phyloP scores from a whole-genome alignment of 1,139 yeast genomes.

The Yamadazyma songkhlaensis region DNA sequence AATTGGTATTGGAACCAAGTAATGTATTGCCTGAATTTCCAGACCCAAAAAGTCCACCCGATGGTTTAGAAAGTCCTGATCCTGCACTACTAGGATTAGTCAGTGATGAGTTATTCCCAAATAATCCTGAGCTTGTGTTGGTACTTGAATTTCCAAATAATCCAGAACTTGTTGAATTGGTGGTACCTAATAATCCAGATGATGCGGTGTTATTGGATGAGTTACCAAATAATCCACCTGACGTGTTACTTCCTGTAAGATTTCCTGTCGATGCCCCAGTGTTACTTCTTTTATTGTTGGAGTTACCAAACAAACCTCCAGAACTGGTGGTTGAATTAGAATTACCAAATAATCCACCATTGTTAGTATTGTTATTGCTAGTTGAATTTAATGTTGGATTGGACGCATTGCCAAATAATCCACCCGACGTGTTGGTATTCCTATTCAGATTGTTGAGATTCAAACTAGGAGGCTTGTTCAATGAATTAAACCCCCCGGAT shows the following conservation, averaged over 20 bases:
- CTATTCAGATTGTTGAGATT: slow-evolving; percentile 16
- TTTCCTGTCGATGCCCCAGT: background rate
- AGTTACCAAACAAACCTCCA: slow-evolving; percentile 18
- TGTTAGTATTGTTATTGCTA: background rate
- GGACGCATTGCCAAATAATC: slow-evolving; percentile 18
- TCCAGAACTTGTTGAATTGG: slow-evolving; percentile 11
- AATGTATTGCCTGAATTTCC: slow-evolving; percentile 6
- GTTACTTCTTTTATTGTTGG: slow-evolving; percentile 3
- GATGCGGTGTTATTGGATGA: too few relatives aligned
- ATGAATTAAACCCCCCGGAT: slow-evolving; percentile 3
- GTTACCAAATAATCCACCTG: too few relatives aligned
- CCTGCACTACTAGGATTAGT: too few relatives aligned
- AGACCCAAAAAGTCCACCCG: too few relatives aligned
- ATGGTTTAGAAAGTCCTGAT: too few relatives aligned
- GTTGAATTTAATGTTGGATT: too few relatives aligned
- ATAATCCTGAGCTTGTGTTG: too few relatives aligned
- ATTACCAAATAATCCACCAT: background rate
- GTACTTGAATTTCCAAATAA: slow-evolving; percentile 16
- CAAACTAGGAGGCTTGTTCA: background rate
- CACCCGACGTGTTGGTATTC: slow-evolving; percentile 10
- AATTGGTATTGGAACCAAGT: slow-evolving; percentile 12
- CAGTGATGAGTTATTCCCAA: too few relatives aligned
- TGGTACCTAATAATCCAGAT: background rate
- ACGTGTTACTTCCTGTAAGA: too few relatives aligned
- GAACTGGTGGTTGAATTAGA: background rate